A percentile compares a stretch with the other conserved stretches of the same genome.
Evolutionary conservation across 1,284 basidiomycete genomes (phyloP).

Genomic region (Ustilago cynodontis): DNA sequence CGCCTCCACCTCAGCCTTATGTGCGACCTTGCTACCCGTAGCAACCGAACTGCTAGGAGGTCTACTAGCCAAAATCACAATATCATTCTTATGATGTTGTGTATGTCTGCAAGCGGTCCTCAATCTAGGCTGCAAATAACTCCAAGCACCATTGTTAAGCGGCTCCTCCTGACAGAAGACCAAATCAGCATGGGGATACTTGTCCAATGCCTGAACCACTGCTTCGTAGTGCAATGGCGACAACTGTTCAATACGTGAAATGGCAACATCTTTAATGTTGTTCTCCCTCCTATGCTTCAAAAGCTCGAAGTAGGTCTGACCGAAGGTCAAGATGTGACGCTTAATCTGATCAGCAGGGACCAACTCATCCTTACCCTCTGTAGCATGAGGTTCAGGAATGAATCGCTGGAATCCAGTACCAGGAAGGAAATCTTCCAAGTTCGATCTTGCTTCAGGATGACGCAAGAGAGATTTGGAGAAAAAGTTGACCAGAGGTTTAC

Average conservation of each 20-base stretch:
- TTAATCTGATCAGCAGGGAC: conserved; percentile 87
- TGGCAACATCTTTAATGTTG: conserved; percentile 85
- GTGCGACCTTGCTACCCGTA: conserved; percentile 83
- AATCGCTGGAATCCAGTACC: conserved; percentile 94
- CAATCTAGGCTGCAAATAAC: conserved; percentile 85
- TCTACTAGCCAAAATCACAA: conserved; percentile 64
- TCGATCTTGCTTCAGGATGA: conserved; percentile 89
- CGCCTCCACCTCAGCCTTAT: conserved; percentile 66
- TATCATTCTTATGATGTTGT: conserved; percentile 84
- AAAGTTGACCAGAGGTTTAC: conserved; percentile 78
- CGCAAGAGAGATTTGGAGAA: conserved; percentile 96
- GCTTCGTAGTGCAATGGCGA: conserved; percentile 94
- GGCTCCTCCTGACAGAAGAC: conserved; percentile 94
- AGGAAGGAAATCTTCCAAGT: conserved; percentile 86
- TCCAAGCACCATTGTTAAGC: conserved; percentile 80
- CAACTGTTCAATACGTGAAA: conserved; percentile 92
- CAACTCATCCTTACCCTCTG: conserved; percentile 74
- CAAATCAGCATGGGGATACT: conserved; percentile 92
- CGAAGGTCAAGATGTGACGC: conserved; percentile 82
- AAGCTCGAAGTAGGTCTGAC: conserved; percentile 93
- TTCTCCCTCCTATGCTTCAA: conserved; percentile 72
- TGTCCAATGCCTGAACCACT: conserved; percentile 74
- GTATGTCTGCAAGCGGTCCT: conserved; percentile 65
- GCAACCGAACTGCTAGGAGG: conserved; percentile 75
- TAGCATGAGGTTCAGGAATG: conserved; percentile 83